phyloP scores from a whole-genome alignment of 352 stramenopile species.

The Phytophthora meadii region DNA sequence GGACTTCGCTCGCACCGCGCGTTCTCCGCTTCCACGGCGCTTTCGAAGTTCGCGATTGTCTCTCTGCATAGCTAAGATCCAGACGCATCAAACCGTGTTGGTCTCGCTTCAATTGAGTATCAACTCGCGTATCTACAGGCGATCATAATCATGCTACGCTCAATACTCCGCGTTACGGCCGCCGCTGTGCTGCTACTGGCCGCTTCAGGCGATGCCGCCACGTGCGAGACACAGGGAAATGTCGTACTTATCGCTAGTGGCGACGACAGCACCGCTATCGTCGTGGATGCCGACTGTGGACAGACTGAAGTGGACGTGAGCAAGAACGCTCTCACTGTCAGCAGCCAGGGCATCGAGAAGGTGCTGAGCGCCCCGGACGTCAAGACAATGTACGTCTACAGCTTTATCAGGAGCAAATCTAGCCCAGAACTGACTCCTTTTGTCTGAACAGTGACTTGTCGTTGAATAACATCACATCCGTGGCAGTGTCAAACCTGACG shows the following conservation, averaged over 20 bases:
- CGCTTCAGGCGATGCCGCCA: constrained; percentile 11
- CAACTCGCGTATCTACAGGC: neutral
- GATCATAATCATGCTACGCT: constrained; percentile 3
- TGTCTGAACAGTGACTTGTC: constrained; percentile 44
- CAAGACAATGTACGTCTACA: constrained; percentile 46
- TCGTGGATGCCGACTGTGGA: constrained; percentile 46
- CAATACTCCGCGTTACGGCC: constrained; percentile 1
- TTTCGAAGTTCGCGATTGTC: constrained; percentile 11
- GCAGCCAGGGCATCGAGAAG: constrained; percentile 50
- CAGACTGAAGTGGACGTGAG: constrained; percentile 40
- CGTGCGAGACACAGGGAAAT: constrained; percentile 45
- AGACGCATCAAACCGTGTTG: constrained; percentile 11
- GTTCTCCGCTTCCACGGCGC: constrained; percentile 11
- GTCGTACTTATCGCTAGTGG: constrained; percentile 48
- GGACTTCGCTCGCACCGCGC: constrained; percentile 2
- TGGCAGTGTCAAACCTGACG: constrained; percentile 37
- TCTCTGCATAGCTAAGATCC: constrained; percentile 13
- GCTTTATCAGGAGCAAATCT: no score
- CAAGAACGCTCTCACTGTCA: constrained; percentile 46
- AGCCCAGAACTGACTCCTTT: constrained; percentile 5
- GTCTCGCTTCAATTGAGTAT: neutral
- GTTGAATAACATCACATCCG: constrained; percentile 58
- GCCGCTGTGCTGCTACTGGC: constrained; percentile 16
- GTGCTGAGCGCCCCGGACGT: constrained; percentile 58
- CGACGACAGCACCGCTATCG: constrained; percentile 38